These are phyloP conservation scores for Maudiozyma barnettii DNA, from an alignment of 805 yeast genomes.

Conservation along the genomic window DNA sequence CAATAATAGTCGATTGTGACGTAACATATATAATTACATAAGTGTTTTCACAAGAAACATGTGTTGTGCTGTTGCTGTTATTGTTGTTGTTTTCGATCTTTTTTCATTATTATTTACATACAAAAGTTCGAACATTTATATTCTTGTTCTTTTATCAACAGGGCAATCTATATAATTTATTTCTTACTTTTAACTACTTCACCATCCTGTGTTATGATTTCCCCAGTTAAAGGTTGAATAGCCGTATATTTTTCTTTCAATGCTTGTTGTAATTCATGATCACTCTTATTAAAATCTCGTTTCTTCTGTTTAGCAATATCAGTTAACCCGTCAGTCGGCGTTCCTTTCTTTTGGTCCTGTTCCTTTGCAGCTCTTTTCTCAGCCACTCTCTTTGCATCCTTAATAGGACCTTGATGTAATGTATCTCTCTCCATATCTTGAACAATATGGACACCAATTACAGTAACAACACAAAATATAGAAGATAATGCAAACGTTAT, in stretches of 20 bases:
- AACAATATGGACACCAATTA: slow-evolving; percentile 58
- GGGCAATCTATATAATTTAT: no score
- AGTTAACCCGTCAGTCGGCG: slow-evolving; percentile 3
- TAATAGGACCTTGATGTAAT: slow-evolving; percentile 73
- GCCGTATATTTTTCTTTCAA: slow-evolving; percentile 47
- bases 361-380: slow-evolving; percentile 32
- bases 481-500: slow-evolving; percentile 57
- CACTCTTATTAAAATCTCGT: slow-evolving; percentile 45
- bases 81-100: no score
- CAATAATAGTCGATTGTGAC: no score
- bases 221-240: slow-evolving; percentile 56
- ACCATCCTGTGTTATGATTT: slow-evolving; percentile 37
- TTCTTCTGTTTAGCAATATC: slow-evolving; percentile 34
- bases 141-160: no score
- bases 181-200: slow-evolving; percentile 4
- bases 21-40: no score
- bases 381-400: slow-evolving; percentile 61
- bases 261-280: slow-evolving; percentile 56
- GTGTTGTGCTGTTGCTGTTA: no score
- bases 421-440: slow-evolving; percentile 65
- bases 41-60: no score
- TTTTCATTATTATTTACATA: no score
- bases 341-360: slow-evolving; percentile 21
- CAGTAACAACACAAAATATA: slow-evolving; percentile 46
- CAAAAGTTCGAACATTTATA: no score